These are phyloP conservation scores for Fragaria iinumae DNA, from an alignment of 306 rosid species.

Conservation along the genomic window DNA sequence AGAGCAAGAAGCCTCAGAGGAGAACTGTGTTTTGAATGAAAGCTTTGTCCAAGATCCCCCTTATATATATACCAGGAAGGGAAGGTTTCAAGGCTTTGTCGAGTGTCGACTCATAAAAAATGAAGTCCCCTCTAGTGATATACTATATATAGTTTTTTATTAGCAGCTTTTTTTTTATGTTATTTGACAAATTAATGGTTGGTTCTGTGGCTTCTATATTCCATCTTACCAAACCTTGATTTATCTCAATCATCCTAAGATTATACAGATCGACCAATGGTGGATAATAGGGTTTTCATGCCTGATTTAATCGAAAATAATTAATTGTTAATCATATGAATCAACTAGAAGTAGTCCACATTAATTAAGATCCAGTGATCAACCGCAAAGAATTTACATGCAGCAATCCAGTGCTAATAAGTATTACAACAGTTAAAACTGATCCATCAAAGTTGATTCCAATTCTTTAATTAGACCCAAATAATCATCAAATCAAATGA, in stretches of 20 bases:
- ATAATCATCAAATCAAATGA: no score
- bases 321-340: no score
- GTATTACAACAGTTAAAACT: no score
- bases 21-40: slow-evolving; percentile 43
- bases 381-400: no score
- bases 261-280: slow-evolving; percentile 39
- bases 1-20: not conserved
- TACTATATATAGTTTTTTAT: not conserved
- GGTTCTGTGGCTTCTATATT: slow-evolving; percentile 4
- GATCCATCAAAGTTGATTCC: no score
- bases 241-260: slow-evolving; percentile 19
- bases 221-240: slow-evolving; percentile 6
- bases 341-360: no score
- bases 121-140: not conserved
- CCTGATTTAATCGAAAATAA: no score
- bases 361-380: no score
- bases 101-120: not conserved
- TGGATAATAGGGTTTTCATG: slow-evolving; percentile 28
- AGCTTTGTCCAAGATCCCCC: slow-evolving; percentile 15
- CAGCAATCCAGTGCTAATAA: no score
- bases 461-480: no score
- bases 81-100: not conserved
- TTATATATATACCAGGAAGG: slow-evolving; percentile 34
- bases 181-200: not conserved
- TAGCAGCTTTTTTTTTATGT: not conserved